Percentiles rank a stretch among this genome's conserved stretches.
phyloP scores from a whole-genome alignment of 352 stramenopile species.

The Phytophthora chlamydospora region DNA sequence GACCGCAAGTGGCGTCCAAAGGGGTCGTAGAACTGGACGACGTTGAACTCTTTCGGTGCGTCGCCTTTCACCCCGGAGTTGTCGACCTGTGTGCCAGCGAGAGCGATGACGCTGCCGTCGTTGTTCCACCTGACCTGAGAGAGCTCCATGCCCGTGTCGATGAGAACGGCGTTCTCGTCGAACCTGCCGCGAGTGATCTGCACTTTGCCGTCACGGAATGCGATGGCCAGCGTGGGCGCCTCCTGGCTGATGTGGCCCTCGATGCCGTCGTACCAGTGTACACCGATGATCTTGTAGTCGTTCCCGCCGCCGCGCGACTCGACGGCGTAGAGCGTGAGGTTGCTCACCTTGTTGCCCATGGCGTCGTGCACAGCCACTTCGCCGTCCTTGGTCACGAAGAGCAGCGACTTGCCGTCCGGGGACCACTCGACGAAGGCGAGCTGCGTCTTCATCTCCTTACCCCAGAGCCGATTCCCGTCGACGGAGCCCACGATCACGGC shows the following conservation, averaged over 20 bases:
- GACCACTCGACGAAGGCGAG: slow-evolving; percentile 95
- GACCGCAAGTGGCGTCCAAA: slow-evolving; percentile 87
- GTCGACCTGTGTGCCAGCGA: slow-evolving; percentile 76
- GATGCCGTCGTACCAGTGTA: slow-evolving; percentile 88
- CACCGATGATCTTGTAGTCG: slow-evolving; percentile 82
- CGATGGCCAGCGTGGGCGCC: slow-evolving; percentile 90
- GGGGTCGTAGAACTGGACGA: slow-evolving; percentile 94
- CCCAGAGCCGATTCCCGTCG: slow-evolving; percentile 94
- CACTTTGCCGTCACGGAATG: slow-evolving; percentile 91
- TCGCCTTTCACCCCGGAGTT: slow-evolving; percentile 32
- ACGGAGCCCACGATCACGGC: slow-evolving; percentile 95
- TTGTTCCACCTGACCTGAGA: slow-evolving; percentile 91
- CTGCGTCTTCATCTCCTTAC: slow-evolving; percentile 93
- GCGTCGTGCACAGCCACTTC: slow-evolving; percentile 88
- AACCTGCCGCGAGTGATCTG: slow-evolving; percentile 90
- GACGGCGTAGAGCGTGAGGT: slow-evolving; percentile 80
- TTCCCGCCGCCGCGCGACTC: slow-evolving; percentile 40
- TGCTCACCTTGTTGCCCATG: slow-evolving; percentile 88
- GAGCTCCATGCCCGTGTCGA: slow-evolving; percentile 91
- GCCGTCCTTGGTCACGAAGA: slow-evolving; percentile 89
- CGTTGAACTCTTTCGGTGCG: slow-evolving; percentile 68
- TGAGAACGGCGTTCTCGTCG: slow-evolving; percentile 88
- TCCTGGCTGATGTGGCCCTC: slow-evolving; percentile 90
- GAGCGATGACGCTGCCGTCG: slow-evolving; percentile 89
- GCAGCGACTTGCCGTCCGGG: slow-evolving; percentile 87